These are phyloP conservation scores for Tephrocybe sp. DNA, from an alignment of 768 basidiomycete genomes.

Conservation along the genomic window DNA sequence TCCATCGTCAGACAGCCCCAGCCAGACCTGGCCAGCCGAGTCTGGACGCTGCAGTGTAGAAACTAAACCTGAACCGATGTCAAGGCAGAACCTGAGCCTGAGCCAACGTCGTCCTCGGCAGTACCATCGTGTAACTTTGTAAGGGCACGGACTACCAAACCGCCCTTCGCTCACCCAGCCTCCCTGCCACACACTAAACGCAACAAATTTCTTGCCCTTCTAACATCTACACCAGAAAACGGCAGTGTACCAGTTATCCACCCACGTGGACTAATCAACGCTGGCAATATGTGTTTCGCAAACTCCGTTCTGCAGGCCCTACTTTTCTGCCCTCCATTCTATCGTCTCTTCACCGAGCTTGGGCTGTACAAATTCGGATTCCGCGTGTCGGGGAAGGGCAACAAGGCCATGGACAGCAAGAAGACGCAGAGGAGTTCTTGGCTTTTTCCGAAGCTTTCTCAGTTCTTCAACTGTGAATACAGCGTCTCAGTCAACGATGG, in stretches of 20 bases:
- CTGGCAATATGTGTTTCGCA: constrained; percentile 97
- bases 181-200: constrained; percentile 38
- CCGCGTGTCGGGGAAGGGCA: constrained; percentile 25
- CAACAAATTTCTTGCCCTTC: constrained; percentile 51
- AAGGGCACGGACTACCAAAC: constrained; percentile 43
- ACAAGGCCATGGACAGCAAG: constrained; percentile 80
- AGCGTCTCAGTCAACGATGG: too few relatives aligned
- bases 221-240: constrained; percentile 34
- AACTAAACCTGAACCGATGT: neutral
- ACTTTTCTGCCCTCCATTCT: constrained; percentile 87
- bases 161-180: constrained; percentile 22
- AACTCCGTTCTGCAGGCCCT: constrained; percentile 92
- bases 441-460: too few relatives aligned
- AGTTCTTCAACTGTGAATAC: too few relatives aligned
- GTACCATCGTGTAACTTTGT: constrained; percentile 47
- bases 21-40: too few relatives aligned
- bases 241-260: constrained; percentile 33
- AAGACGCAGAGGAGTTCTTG: too few relatives aligned
- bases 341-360: constrained; percentile 70
- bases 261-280: constrained; percentile 86
- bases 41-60: too few relatives aligned
- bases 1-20: too few relatives aligned
- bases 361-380: constrained; percentile 43
- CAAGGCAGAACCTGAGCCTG: neutral
- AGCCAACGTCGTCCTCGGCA: constrained; percentile 27